These are phyloP conservation scores for Beauveria pseudobassiana DNA, from an alignment of 2,329 filamentous ascomycete species.

Conservation along the genomic window DNA sequence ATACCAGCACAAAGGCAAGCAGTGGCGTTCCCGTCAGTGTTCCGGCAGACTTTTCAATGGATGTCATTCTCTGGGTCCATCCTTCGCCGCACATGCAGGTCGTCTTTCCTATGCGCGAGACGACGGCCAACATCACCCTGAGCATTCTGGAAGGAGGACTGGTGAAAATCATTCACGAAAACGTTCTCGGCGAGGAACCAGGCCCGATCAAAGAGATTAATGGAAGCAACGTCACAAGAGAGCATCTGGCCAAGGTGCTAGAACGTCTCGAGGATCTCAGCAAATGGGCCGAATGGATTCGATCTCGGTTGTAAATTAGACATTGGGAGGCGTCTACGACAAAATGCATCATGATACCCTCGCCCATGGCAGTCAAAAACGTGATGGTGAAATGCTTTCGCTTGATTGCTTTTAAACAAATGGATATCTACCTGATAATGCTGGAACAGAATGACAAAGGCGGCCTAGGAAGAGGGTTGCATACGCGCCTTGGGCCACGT, in stretches of 20 bases:
- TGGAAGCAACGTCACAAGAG: conserved; percentile 23
- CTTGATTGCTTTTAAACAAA: not conserved
- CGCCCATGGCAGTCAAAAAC: not conserved
- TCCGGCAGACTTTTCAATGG: conserved; percentile 29
- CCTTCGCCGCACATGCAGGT: conserved; percentile 43
- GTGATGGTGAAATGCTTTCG: not conserved
- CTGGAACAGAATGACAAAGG: not conserved
- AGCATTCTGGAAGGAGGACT: conserved; percentile 53
- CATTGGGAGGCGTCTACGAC: not conserved
- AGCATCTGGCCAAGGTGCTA: conserved; percentile 37
- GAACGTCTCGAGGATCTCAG: conserved; percentile 46
- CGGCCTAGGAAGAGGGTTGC: not conserved
- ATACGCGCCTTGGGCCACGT: conserved; percentile 9
- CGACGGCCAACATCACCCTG: conserved; percentile 46
- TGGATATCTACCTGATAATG: not conserved
- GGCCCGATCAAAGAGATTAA: conserved; percentile 24
- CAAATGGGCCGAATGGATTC: conserved; percentile 47
- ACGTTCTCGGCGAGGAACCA: conserved; percentile 29
- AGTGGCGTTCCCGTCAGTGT: not conserved
- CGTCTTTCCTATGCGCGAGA: conserved; percentile 43
- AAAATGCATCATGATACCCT: not conserved
- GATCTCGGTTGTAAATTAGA: conserved; percentile 27
- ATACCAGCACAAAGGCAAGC: not conserved
- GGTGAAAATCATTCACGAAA: conserved; percentile 51
- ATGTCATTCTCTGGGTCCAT: conserved; percentile 46